A percentile compares a stretch with the other conserved stretches of the same genome.
phyloP scores from a whole-genome alignment of 495 filamentous ascomycete species.

The Arthonia radiata region DNA sequence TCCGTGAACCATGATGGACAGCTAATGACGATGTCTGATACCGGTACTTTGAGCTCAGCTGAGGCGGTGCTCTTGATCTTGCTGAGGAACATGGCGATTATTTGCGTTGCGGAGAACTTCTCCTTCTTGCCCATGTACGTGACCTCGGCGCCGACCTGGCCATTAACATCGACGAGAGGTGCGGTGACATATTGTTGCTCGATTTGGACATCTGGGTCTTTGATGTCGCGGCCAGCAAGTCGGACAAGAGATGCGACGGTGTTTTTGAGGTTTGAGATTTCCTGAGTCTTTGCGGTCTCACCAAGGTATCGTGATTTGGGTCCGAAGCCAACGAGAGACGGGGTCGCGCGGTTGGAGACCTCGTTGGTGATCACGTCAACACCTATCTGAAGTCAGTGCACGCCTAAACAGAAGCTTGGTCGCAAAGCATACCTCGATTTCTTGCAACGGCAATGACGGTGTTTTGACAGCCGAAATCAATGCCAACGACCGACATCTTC shows the following conservation, averaged over 20 bases:
- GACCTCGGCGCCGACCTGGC: constrained; percentile 87
- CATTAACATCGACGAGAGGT: constrained; percentile 64
- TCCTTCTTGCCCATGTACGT: constrained; percentile 86
- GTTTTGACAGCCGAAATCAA: constrained; percentile 93
- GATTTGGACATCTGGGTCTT: constrained; percentile 74
- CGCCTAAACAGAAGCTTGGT: not conserved
- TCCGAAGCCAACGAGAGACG: constrained; percentile 89
- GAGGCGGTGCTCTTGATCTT: constrained; percentile 78
- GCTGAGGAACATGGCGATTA: constrained; percentile 84
- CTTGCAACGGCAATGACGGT: constrained; percentile 92
- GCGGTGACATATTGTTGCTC: constrained; percentile 86
- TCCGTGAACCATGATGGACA: constrained; percentile 96
- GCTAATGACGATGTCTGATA: constrained; percentile 85
- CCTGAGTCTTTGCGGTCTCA: constrained; percentile 90
- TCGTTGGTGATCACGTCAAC: constrained; percentile 99
- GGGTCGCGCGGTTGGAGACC: constrained; percentile 93
- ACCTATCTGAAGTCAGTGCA: constrained; percentile 18
- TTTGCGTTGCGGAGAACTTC: constrained; percentile 71
- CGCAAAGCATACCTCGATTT: constrained; percentile 29
- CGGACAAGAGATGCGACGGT: constrained; percentile 83
- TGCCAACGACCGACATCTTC: constrained; percentile 67
- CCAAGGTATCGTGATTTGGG: constrained; percentile 81
- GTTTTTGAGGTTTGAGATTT: constrained; percentile 98
- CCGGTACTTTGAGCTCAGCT: constrained; percentile 70
- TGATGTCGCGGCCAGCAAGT: constrained; percentile 59